phyloP scores from a whole-genome alignment of 768 basidiomycete species.

The Lactarius tabidus region DNA sequence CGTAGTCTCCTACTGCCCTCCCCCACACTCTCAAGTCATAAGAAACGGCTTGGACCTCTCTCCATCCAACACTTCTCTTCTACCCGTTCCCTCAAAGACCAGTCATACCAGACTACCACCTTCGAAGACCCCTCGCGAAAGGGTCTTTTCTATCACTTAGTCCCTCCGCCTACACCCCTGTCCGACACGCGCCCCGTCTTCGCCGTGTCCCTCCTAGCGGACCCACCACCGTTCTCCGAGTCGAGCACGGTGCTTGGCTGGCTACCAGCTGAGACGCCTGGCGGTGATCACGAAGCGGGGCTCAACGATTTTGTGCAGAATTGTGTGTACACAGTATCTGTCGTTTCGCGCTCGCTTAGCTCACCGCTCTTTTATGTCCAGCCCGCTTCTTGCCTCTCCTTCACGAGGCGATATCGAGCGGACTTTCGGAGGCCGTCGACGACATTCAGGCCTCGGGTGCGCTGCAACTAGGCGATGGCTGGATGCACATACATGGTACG shows the following conservation, averaged over 20 bases:
- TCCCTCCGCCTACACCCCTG: constrained; percentile 17
- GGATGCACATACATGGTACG: constrained; percentile 78
- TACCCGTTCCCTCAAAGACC: neutral
- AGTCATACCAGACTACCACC: constrained; percentile 1
- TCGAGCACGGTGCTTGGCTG: constrained; percentile 24
- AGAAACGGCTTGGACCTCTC: neutral
- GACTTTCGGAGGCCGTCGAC: constrained; percentile 54
- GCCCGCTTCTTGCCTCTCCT: constrained; percentile 36
- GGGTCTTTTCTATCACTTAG: constrained; percentile 25
- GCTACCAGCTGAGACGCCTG: constrained; percentile 25
- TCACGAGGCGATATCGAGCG: constrained; percentile 55
- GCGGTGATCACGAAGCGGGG: constrained; percentile 42
- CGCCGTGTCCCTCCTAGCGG: constrained; percentile 21
- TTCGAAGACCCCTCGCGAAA: constrained; percentile 23
- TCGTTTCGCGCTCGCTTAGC: neutral
- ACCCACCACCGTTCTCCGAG: constrained; percentile 17
- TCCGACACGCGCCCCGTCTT: constrained; percentile 20
- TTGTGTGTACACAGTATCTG: constrained; percentile 40
- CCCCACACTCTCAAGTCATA: neutral
- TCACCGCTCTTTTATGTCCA: neutral
- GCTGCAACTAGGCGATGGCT: constrained; percentile 63
- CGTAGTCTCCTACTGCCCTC: neutral
- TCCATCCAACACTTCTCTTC: constrained; percentile 1
- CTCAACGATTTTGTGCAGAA: constrained; percentile 73
- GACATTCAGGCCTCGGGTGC: constrained; percentile 64